Evolutionary conservation across 2,329 filamentous ascomycete species (phyloP), one percentile per base, ranked within the genome.

Genomic region (Paraphaeosphaeria minitans): DNA sequence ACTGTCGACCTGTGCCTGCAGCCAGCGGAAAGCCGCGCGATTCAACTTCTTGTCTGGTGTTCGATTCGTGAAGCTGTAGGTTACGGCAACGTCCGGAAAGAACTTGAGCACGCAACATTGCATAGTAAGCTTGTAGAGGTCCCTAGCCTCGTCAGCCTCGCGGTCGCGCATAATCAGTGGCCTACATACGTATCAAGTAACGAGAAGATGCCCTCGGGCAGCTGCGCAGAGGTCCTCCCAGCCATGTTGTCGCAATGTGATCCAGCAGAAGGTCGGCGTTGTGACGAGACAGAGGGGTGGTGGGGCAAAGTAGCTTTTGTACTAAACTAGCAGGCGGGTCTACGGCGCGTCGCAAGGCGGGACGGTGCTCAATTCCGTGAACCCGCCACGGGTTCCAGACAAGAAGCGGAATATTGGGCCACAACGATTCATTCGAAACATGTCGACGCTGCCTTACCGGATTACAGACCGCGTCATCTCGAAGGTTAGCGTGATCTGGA

Each of bases 61-160:
- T 52, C 95, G 90, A 76, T 99, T 99, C 53, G 93, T 98, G 80
- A 96, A 97, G 59, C 90, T 87, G 74, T 98, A 99, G 2, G 91
- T 93, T 58, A 98, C 95, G 46, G 89, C 85, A 69, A 76, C 81
- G 58, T 93, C 84, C 35, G 89, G 89, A 77, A 96, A 98, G 81
- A 93, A 96, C 78, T 96, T 96, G 67, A 96, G 85, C 65, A 98
- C 89, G 61, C 76, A 78, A 54, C 76, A 97, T 89, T 99, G 95
- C 95, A 99, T 99, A 21, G 95, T 99, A 78, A 99, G 80, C 79
- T 99, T 99, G 85, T 97, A 99, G 61, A 99, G 78, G 75, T 90
- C 87, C 1, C 70, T 73, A 57, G 29, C 22, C 39, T 61, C 56
- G 62, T 59, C 55, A 56, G 50, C 31, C 19, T 31, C 13, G 16